Evolutionary conservation across 2,329 filamentous ascomycete genomes (phyloP), one percentile per base, ranked within the genome.

Genomic region (Nannizziopsis arthrosporioides): DNA sequence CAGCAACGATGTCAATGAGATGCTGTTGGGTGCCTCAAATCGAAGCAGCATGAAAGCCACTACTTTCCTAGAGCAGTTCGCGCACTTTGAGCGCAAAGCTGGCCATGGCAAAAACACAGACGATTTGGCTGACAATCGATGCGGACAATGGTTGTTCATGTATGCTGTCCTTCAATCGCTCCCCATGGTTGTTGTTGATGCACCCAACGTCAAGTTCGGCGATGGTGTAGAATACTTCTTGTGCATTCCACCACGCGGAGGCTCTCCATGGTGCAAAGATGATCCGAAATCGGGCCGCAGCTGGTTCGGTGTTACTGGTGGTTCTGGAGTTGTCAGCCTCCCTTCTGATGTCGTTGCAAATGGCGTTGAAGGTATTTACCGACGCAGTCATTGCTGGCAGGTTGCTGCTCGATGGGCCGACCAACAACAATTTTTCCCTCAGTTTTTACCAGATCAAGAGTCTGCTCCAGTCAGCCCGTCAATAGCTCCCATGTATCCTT

Each of bases 11-110:
- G 74, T 89, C 38, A 78, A 80, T 12, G 75, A 83, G 15, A 74
- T 94, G 31, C 68, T 95, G n/a, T 80, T 83, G 60, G 82, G 81
- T 52, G 83, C 84, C 0, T 89, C 89, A 67, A 94, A 94, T 55
- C 76, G 79, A 39, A 85, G 90, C 55, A 80, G 80, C 1, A 77
- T 73, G 56, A 67, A 66, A 39, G 64, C 69, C 12, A 72, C 69
- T 1, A 56, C 64, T 1, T 73, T 71, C 54, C 64, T 73, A 27
- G 68, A 73, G 52, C 63, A 64, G 27, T 73, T 72, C 49, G 69
- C 71, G 63, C 62, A 67, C 40, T 72, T 71, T 49, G 71, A 73
- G 55, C 66, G 71, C 8, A 65, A 65, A 27, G 62, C 56, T 14
- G 69, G 65, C 7, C 61, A 65, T 31, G 68, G 68, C 3, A 72